Base-by-base conservation (phyloP, 1,284 basidiomycete species). In the Lignosus rhinocerotis region DNA sequence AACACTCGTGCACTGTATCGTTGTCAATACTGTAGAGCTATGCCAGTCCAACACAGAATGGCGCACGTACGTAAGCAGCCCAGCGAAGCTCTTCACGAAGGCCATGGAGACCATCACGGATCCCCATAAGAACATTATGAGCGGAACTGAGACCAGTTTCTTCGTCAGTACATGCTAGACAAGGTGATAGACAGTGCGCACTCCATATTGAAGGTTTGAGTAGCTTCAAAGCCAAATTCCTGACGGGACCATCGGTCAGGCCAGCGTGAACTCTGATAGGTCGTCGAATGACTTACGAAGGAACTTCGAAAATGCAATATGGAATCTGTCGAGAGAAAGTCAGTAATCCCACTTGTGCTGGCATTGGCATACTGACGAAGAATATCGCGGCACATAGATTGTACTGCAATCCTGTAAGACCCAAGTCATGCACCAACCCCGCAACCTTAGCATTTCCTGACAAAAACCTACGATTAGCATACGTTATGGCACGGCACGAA, bases 401-500 rank as follows among this genome's bases (percentile, higher is more conserved):
- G 51, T 62, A 65, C 33, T 62, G 57, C 7, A 62, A 32, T 25
- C 63, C 63, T 1, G 58, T 65, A 7, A 65, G 36, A 19, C 58
- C 53, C 12, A 65, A 44, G 30, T 62, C 63, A 2, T 32, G 41
- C 1, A 57, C 47, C 12, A 65, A 21, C 3, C 63, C 63, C 7
- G 61, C 63, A 12, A 65, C 58, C 57, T 65, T 65, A 19, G 63
- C 63, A 32, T 65, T 65, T 3, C 63, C 63, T 65, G 25, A 42
- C 7, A 31, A 11, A n/a, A 21, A 3, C 7, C 6, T 9, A 8
- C 31, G 25, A 6, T 38, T 6, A 32, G 21, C 30, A 9, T 42
- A 3, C 80, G 77, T 82, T 36, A n/a, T 2, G 12, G 39, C n/a
- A 19, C 16, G 11, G n/a, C 9, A 11, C 41, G 41, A 19, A 17